Conservation (phyloP, 208 protist species). For the Phytomonas sp. region DNA sequence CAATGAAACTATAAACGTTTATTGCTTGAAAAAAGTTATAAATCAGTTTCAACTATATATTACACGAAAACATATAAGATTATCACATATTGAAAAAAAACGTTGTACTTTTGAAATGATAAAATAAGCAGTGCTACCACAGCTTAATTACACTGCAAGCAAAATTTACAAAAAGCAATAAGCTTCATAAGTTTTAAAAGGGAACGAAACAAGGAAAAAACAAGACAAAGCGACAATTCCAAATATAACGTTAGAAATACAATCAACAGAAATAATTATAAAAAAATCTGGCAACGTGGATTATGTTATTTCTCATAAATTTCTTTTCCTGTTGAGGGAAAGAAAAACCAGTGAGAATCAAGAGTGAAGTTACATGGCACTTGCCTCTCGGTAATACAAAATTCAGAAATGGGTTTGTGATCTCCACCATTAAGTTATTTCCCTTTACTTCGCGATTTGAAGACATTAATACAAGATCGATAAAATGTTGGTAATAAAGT, state of each 20-base stretch:
- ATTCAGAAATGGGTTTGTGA: neutral
- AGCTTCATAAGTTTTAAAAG: neutral
- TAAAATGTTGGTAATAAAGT: constrained; percentile 5
- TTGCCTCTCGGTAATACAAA: neutral
- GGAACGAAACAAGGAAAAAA: neutral
- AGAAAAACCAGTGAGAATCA: neutral
- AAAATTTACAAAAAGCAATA: neutral
- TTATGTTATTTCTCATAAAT: neutral
- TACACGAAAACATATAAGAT: neutral
- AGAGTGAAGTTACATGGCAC: neutral
- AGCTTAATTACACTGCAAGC: neutral
- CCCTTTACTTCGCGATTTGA: neutral
- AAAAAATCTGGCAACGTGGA: neutral
- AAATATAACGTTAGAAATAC: neutral
- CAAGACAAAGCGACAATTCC: neutral
- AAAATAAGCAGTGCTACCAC: neutral
- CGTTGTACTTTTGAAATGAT: neutral
- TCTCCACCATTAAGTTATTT: neutral
- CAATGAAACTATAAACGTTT: neutral
- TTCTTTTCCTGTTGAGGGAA: neutral
- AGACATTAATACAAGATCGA: constrained; percentile 1
- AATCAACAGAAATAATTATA: constrained; percentile 11
- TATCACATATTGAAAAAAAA: neutral
- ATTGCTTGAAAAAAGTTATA: neutral
- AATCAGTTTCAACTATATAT: neutral